phyloP scores from a whole-genome alignment of 2,329 filamentous ascomycete species.

The Aspergillus piperis region DNA sequence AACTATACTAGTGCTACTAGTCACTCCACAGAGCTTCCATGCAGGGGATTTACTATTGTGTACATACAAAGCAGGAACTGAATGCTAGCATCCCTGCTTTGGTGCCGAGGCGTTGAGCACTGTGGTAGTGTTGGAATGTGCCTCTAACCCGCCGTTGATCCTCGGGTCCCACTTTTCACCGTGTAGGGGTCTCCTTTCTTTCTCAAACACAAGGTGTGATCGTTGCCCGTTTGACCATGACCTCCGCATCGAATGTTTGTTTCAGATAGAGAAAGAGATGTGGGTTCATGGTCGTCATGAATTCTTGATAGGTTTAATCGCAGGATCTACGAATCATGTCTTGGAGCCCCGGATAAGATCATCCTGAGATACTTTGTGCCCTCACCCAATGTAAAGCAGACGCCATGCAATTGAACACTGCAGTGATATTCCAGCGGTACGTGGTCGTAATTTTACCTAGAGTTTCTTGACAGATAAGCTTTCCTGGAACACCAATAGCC shows the following conservation, averaged over 20 bases:
- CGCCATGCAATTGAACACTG: no score
- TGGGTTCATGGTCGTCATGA: neutral
- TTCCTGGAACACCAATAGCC: neutral
- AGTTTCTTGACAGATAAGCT: neutral
- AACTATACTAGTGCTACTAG: no score
- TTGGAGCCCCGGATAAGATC: no score
- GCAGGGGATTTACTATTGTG: no score
- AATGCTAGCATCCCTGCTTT: no score
- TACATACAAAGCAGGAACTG: no score
- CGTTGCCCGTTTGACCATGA: constrained; percentile 1
- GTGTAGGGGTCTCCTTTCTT: neutral
- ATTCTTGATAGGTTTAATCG: neutral
- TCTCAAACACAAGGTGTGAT: constrained; percentile 1
- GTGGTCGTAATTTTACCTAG: neutral
- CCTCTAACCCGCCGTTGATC: neutral
- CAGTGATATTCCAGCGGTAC: no score
- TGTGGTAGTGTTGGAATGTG: neutral
- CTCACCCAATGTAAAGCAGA: no score
- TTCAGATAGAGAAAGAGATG: neutral
- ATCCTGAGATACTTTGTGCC: no score
- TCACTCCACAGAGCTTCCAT: no score
- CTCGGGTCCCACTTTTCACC: neutral
- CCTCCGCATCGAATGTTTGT: neutral
- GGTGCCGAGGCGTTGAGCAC: no score
- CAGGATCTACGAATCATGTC: neutral